These are phyloP conservation scores for Orbilia oligospora DNA, from an alignment of 2,329 filamentous ascomycete genomes.

Conservation along the genomic window DNA sequence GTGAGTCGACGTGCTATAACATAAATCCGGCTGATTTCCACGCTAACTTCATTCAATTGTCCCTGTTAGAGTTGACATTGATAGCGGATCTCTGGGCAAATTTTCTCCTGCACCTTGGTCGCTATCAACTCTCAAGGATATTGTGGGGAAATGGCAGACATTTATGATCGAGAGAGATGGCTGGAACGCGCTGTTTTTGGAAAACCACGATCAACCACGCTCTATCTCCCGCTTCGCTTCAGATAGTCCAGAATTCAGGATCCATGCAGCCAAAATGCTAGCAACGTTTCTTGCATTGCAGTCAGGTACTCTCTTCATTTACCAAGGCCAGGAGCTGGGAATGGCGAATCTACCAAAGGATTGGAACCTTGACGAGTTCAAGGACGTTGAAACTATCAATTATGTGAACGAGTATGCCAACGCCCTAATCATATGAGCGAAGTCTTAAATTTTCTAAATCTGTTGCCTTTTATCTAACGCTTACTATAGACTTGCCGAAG, in stretches of 20 bases:
- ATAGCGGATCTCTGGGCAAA: conserved; percentile 69
- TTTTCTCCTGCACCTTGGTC: conserved; percentile 69
- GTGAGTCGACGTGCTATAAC: too few species aligned
- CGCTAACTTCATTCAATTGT: neutral
- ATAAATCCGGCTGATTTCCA: too few species aligned
- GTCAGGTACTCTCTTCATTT: conserved; percentile 77
- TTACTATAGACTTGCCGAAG: conserved; percentile 64
- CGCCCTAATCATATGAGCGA: neutral
- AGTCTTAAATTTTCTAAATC: neutral
- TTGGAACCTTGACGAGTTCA: conserved; percentile 77
- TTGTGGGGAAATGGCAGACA: conserved; percentile 73
- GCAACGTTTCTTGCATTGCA: conserved; percentile 73
- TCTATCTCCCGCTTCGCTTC: conserved; percentile 72
- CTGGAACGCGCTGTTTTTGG: conserved; percentile 77
- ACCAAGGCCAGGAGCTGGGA: conserved; percentile 79
- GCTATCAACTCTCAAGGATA: conserved; percentile 71
- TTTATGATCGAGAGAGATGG: conserved; percentile 74
- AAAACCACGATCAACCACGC: conserved; percentile 77
- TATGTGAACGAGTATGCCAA: conserved; percentile 2
- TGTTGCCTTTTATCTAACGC: neutral
- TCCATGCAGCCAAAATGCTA: conserved; percentile 74
- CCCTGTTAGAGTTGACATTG: conserved; percentile 69
- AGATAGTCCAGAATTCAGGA: conserved; percentile 69
- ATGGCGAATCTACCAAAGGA: conserved; percentile 74
- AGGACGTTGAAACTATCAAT: conserved; percentile 73